Evolutionary conservation across 768 basidiomycete species (phyloP), one percentile per base, ranked within the genome.

Genomic region (Cantharellus anzutake): DNA sequence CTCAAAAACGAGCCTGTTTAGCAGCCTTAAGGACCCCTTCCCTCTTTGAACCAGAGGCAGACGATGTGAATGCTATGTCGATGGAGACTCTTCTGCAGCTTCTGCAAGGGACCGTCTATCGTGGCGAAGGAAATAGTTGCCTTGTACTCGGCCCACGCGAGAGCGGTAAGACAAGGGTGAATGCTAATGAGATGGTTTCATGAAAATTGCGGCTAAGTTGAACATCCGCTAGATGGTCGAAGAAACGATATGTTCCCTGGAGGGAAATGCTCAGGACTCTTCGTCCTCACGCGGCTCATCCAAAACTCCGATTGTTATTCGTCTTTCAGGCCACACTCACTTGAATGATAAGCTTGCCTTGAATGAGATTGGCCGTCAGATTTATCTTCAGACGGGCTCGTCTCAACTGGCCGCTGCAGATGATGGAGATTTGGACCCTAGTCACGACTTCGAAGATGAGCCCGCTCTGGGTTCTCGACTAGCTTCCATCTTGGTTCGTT

Each of bases 51-150:
- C 5, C 35, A 7, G 40, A 57, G 14, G 56, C 38, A 14, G 5
- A 5, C 5, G 5, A 11, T 5, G 37, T 41, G 11, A 35, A 39
- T 42, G 56, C 56, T 16, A 35, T 48, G 44, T 11, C 85, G 0
- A 70, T 75, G 37, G 66, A 77, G 41, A 80, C 86, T 60, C 68
- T 97, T 7, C 66, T 70, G 1, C 76, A 79, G 53, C 70, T 97
- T 29, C 72, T 96, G 3, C 68, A 71, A 29, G 92, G 91, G 5
- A 89, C 88, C 1, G 75, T 86, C 3, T 71, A 72, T 29, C 78
- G 91, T 38, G 85, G 84, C 5, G 93, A 97, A 73, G 92, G 93
- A 2, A 97, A 97, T 63, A 94, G 91, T 60, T 96, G 92, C 66
- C 75, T 96, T 59, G 67, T 97, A 2, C 74, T 91, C 51, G 93